phyloP scores from a whole-genome alignment of 495 filamentous ascomycete genomes.

The Xylaria sp. region DNA sequence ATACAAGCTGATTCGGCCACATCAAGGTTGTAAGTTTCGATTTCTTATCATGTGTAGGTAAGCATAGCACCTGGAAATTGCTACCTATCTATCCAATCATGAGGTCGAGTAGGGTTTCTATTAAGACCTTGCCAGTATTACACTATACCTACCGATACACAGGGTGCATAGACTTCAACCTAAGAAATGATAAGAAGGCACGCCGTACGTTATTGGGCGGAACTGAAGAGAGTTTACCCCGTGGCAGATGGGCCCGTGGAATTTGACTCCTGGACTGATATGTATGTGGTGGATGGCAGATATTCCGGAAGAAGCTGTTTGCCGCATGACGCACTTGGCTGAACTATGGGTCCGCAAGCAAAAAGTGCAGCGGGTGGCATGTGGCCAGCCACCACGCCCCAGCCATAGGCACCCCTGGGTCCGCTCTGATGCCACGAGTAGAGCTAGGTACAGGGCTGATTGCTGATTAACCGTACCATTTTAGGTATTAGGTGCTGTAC shows the following conservation, averaged over 20 bases:
- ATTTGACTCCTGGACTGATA: too few species aligned
- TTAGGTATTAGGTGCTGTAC: not conserved
- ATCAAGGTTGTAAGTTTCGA: not conserved
- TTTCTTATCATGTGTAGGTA: not conserved
- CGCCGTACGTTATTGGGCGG: not conserved
- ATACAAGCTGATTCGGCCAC: not conserved
- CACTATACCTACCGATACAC: too few species aligned
- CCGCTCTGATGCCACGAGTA: not conserved
- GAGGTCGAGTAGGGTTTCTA: not conserved
- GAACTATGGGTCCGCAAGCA: slow-evolving; percentile 12
- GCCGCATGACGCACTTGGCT: slow-evolving; percentile 22
- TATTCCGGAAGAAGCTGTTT: not conserved
- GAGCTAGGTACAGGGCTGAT: slow-evolving; percentile 17
- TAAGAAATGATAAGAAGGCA: not conserved
- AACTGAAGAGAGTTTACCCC: not conserved
- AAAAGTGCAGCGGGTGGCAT: slow-evolving; percentile 3
- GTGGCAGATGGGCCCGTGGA: not conserved
- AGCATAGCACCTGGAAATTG: not conserved
- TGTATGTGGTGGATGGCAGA: not conserved
- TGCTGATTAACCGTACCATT: not conserved
- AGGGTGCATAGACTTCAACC: too few species aligned
- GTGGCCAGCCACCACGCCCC: not conserved
- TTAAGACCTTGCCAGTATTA: not conserved
- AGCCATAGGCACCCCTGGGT: not conserved
- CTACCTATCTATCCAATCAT: not conserved